These are phyloP conservation scores for Wallacemonas sp. DNA, from an alignment of 208 protist genomes.

Conservation along the genomic window DNA sequence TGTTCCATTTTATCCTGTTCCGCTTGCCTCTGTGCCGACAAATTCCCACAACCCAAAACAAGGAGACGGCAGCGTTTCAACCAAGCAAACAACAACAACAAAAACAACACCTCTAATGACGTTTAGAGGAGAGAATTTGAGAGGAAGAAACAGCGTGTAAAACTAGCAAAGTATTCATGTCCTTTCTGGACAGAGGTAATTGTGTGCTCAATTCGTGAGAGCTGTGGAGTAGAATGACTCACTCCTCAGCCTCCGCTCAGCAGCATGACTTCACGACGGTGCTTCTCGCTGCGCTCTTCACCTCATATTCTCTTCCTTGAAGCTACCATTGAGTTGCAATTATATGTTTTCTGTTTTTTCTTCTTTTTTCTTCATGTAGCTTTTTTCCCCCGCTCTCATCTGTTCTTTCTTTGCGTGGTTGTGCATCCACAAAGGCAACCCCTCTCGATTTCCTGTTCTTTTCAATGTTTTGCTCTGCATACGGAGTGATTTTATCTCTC, in stretches of 20 bases:
- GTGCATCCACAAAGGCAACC: background rate
- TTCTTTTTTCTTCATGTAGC: constrained; percentile 8
- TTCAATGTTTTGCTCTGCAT: background rate
- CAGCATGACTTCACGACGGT: background rate
- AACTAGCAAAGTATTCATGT: too few species aligned
- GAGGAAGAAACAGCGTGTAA: background rate
- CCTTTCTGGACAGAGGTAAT: too few species aligned
- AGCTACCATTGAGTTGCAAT: background rate
- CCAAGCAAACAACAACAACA: too few species aligned
- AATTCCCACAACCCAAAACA: background rate
- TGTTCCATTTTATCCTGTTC: background rate
- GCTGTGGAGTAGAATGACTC: background rate
- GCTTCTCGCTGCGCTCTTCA: background rate
- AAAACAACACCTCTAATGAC: background rate
- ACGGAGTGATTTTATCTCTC: too few species aligned
- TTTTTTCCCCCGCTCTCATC: background rate
- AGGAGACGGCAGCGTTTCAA: too few species aligned
- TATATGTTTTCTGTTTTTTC: background rate
- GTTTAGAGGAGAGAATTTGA: background rate
- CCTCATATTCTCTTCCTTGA: background rate
- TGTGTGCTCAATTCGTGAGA: too few species aligned
- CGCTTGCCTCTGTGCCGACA: background rate
- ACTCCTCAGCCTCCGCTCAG: background rate
- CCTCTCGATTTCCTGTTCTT: background rate
- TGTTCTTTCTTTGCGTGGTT: background rate